Conservation (phyloP, 441 rosid species). For the Adansonia rubrostipa region DNA sequence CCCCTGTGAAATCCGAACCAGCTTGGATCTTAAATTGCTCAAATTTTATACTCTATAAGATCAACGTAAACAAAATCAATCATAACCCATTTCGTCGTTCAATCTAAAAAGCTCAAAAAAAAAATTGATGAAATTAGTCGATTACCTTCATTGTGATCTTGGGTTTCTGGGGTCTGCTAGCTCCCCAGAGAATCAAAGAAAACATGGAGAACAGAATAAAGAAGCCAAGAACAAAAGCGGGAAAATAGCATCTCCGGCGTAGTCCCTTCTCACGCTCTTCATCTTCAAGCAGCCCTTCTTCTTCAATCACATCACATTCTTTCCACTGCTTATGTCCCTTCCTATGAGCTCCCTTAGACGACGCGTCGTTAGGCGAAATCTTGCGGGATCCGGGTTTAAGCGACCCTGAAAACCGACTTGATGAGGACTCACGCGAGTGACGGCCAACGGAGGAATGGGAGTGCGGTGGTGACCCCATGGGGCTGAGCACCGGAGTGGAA, state of each 20-base stretch:
- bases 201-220: conserved; percentile 76
- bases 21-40: conserved; percentile 86
- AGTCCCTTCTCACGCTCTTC: conserved; percentile 64
- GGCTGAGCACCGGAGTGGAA: conserved; percentile 88
- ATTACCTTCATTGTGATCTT: conserved; percentile 71
- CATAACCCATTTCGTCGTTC: conserved; percentile 17
- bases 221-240: conserved; percentile 75
- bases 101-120: neutral
- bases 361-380: conserved; percentile 70
- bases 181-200: conserved; percentile 83
- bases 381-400: conserved; percentile 87
- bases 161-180: conserved; percentile 84
- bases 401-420: conserved; percentile 84
- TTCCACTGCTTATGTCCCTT: conserved; percentile 74
- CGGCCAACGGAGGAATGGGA: conserved; percentile 89
- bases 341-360: conserved; percentile 45
- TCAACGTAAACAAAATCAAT: neutral
- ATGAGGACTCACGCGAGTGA: conserved; percentile 89
- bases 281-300: conserved; percentile 86
- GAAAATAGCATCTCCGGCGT: conserved; percentile 79
- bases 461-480: conserved; percentile 90
- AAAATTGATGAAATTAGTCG: neutral
- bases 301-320: conserved; percentile 76
- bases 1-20: conserved; percentile 86
- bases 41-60: conserved; percentile 66